Evolutionary conservation across 352 stramenopile species (phyloP).

Genomic region (Phytophthora citrophthora): DNA sequence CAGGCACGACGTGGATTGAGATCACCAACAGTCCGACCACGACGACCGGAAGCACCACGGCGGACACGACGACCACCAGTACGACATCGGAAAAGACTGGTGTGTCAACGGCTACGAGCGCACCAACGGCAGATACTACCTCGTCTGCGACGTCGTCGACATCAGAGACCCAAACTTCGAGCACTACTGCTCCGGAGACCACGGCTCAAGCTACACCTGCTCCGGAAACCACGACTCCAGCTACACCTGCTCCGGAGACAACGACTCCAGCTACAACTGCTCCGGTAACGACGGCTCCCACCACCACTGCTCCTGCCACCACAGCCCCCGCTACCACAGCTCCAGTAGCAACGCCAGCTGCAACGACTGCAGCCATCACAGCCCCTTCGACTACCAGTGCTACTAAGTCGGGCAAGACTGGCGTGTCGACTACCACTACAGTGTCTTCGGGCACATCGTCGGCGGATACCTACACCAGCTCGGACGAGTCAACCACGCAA

Average conservation of each 20-base stretch:
- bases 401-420: constrained; percentile 16
- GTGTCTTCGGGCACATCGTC: constrained; percentile 18
- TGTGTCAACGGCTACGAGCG: constrained; percentile 5
- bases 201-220: constrained; percentile 4
- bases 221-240: not conserved
- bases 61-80: constrained; percentile 5
- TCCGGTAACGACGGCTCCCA: not conserved
- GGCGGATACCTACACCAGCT: constrained; percentile 23
- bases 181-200: constrained; percentile 8
- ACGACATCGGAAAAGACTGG: constrained; percentile 15
- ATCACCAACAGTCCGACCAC: constrained; percentile 29
- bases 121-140: not conserved
- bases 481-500: constrained; percentile 26
- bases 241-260: constrained; percentile 1
- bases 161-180: not conserved
- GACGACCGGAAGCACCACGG: constrained; percentile 11
- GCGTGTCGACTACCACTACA: constrained; percentile 3
- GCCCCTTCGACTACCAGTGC: constrained; percentile 6
- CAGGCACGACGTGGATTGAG: constrained; percentile 25
- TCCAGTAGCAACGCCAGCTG: not conserved
- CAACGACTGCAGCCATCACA: not conserved
- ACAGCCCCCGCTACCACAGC: constrained; percentile 2
- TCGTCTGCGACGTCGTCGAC: constrained; percentile 1
- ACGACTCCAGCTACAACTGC: constrained; percentile 1
- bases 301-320: constrained; percentile 7